Evolutionary conservation across 1,284 basidiomycete genomes (phyloP).

Genomic region (Leccinum idahoense): DNA sequence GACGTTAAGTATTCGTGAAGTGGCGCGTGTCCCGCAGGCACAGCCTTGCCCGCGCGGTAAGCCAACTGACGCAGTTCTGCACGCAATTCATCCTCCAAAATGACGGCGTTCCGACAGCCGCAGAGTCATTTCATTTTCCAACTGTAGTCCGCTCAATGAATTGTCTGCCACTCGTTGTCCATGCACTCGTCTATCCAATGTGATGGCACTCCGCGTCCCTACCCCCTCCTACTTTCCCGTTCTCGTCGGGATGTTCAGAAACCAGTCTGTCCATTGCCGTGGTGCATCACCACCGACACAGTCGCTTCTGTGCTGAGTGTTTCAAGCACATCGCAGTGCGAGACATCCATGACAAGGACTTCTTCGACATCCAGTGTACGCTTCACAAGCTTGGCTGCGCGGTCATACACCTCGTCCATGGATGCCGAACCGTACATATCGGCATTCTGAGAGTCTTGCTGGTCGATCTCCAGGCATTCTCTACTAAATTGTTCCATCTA

Average conservation of each 20-base stretch:
- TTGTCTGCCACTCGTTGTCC: too few relatives aligned
- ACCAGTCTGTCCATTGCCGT: slow-evolving; percentile 31
- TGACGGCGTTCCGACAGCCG: too few relatives aligned
- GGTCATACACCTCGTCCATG: slow-evolving; percentile 86
- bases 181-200: too few relatives aligned
- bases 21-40: slow-evolving; percentile 19
- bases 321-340: slow-evolving; percentile 85
- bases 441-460: slow-evolving; percentile 35
- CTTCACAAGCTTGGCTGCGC: slow-evolving; percentile 83
- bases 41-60: too few relatives aligned
- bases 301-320: slow-evolving; percentile 62
- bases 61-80: too few relatives aligned
- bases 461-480: slow-evolving; percentile 91
- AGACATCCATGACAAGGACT: slow-evolving; percentile 88
- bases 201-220: too few relatives aligned
- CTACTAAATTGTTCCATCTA: slow-evolving; percentile 94
- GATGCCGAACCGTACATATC: slow-evolving; percentile 40
- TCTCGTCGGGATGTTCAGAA: too few relatives aligned
- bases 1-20: slow-evolving; percentile 49
- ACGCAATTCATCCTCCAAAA: too few relatives aligned
- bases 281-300: slow-evolving; percentile 58
- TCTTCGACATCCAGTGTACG: slow-evolving; percentile 89
- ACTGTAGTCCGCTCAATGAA: too few relatives aligned
- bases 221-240: too few relatives aligned
- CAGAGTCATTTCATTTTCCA: too few relatives aligned